Conservation (phyloP, 2,329 filamentous ascomycete genomes). For the Pseudopyrenochaeta lycopersici region DNA sequence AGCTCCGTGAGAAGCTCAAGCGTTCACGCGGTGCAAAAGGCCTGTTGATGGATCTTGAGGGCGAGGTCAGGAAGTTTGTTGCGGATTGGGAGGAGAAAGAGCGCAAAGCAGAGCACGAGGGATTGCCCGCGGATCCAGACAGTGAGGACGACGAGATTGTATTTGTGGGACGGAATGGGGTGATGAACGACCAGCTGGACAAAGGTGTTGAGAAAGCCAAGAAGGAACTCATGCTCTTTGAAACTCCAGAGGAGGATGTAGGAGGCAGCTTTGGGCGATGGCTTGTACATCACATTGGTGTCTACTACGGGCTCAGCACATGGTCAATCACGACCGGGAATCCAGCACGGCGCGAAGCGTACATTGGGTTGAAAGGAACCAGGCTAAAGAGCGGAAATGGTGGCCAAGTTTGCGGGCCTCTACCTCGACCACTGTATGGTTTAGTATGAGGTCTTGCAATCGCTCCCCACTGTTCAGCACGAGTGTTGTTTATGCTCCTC, state of each 20-base stretch:
- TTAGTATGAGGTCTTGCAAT: conserved; percentile 33
- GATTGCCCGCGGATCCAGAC: conserved; percentile 58
- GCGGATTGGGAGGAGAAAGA: conserved; percentile 66
- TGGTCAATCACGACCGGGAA: conserved; percentile 78
- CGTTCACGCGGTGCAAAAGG: conserved; percentile 78
- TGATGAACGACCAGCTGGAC: conserved; percentile 68
- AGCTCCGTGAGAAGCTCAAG: conserved; percentile 83
- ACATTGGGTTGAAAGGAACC: conserved; percentile 74
- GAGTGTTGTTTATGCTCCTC: no score
- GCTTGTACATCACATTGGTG: conserved; percentile 90
- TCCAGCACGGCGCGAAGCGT: conserved; percentile 79
- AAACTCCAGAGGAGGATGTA: conserved; percentile 78
- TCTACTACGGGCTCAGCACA: conserved; percentile 89
- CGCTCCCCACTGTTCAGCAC: no score
- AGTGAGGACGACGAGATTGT: conserved; percentile 87
- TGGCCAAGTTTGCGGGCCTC: conserved; percentile 24
- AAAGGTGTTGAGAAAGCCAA: conserved; percentile 63
- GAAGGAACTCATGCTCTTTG: conserved; percentile 78
- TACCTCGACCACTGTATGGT: conserved; percentile 48
- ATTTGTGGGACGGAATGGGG: conserved; percentile 77
- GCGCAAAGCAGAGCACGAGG: conserved; percentile 58
- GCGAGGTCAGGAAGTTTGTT: conserved; percentile 81
- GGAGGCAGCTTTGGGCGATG: conserved; percentile 87
- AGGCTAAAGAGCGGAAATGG: conserved; percentile 36
- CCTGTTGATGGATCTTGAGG: conserved; percentile 84